Evolutionary conservation across 2,329 filamentous ascomycete species (phyloP), one percentile per base, ranked within the genome.

Genomic region (Leptographium flavum): DNA sequence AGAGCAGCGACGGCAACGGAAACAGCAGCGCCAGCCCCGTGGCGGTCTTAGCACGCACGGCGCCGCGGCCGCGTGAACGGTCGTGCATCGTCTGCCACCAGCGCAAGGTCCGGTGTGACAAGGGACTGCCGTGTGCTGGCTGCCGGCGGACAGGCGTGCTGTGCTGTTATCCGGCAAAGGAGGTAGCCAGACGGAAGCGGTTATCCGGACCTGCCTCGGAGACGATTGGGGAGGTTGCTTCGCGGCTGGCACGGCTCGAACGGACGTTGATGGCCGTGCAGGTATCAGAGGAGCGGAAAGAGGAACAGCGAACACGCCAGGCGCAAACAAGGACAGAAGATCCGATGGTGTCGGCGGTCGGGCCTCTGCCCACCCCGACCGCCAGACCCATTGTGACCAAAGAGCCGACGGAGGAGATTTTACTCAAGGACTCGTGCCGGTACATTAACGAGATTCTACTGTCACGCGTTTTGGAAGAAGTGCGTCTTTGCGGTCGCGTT

Each of bases 21-120:
- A 2, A n/a, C 39, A 4, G 14, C 44, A 6, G 15, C 17, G 17
- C 15, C 15, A 3, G 8, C n/a, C n/a, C 17, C 6, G 11, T 21
- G 19, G 10, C 22, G 22, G 39, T 21, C 14, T 15, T 35, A 15
- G 21, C 30, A 22, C 46, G 35, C 15, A 39, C 14, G 17, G 31
- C 41, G 13, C 47, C 40, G 38, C 44, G 47, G 33, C 21, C 31
- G 2, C 23, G 43, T 3, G 52, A 55, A 33, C 49, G 54, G 23
- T 56, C 54, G 1, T 56, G 53, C 45, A 45, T 54, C n/a, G 45
- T 55, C 11, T 56, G 54, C 43, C 54, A 56, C 44, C 47, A 48
- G 1, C 47, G 54, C 22, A 56, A 56, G 42, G 53, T 56, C 31
- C 49, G 49, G n/a, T 56, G 54, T 45, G 53, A 56, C 48, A 56